Percentiles rank a stretch among this genome's conserved stretches.
Conservation (phyloP, 2,329 filamentous ascomycete species). For the Colletotrichum euphorbiae region DNA sequence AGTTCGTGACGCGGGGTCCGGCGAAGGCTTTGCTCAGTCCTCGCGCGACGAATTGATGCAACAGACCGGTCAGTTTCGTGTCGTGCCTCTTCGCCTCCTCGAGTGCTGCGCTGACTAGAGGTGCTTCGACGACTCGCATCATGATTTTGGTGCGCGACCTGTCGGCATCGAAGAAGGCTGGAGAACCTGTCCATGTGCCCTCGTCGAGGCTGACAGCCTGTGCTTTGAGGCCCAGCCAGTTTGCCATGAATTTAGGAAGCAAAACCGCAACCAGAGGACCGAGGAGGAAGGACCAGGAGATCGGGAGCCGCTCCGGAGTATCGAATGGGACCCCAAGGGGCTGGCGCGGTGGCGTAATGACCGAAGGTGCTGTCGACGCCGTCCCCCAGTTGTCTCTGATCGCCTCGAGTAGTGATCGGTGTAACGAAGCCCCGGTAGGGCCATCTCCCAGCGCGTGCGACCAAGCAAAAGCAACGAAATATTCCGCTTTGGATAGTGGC, state of each 20-base stretch:
- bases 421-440: constrained; percentile 54
- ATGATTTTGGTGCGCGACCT: constrained; percentile 47
- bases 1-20: constrained; percentile 44
- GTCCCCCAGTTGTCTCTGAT: neutral
- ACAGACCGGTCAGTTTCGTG: constrained; percentile 54
- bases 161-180: constrained; percentile 44
- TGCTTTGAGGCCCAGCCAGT: constrained; percentile 49
- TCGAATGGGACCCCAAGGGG: constrained; percentile 53
- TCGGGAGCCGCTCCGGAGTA: constrained; percentile 50
- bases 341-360: constrained; percentile 33
- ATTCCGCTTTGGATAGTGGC: constrained; percentile 43
- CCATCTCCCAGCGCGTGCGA: constrained; percentile 60
- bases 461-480: constrained; percentile 54
- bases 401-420: constrained; percentile 52
- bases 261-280: constrained; percentile 51
- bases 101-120: constrained; percentile 46
- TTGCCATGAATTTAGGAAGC: constrained; percentile 50
- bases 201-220: constrained; percentile 43
- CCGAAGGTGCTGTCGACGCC: neutral
- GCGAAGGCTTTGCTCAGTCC: constrained; percentile 49
- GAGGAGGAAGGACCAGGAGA: constrained; percentile 59
- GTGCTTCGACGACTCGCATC: constrained; percentile 47
- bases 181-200: constrained; percentile 50
- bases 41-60: constrained; percentile 54
- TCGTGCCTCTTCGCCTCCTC: constrained; percentile 46